Evolutionary conservation across 495 filamentous ascomycete genomes (phyloP), one percentile per base, ranked within the genome.

Genomic region (Penicillium bialowiezense): DNA sequence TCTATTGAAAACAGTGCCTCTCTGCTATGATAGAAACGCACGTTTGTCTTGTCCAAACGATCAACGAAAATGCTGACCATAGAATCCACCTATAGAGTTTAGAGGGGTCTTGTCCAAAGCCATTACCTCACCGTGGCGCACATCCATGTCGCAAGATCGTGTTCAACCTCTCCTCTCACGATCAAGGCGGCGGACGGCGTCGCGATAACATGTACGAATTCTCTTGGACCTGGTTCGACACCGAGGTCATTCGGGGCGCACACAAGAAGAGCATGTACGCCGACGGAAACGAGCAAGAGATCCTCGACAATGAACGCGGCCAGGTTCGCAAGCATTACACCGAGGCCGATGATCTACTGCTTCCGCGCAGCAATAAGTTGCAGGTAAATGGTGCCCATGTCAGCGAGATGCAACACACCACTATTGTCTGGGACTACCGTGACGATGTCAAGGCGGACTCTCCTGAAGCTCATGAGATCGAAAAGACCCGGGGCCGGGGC

Each of bases 141-240:
- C 67, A 71, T 41, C 73, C 73, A 18, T 75, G 71, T 28, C 69
- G 74, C 5, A 75, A 75, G 29, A 71, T 92, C n/a, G 69, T 86
- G 3, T 91, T 91, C 50, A 80, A 70, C 1, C 78, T 87, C 40
- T 60, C 62, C 3, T 83, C 80, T 38, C 75, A 76, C 38, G 88
- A 91, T 52, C 88, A 91, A 57, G 88, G 87, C 2, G 65, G 71
- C 4, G 55, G 64, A 1, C 18, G 44, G 1, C 6, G 34, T 12
- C 52, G 69, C 26, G 58, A 67, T 5, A 64, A 75, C 33, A 79
- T 74, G n/a, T 88, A 80, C 55, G 47, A 65, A 4, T 65, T 56
- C 12, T 84, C 83, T 0, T 87, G 67, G 61, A 88, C 85, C 0
- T 91, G 86, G 86, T 89, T 89, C 55, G 86, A 88, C 36, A 77